Evolutionary conservation across 2,329 filamentous ascomycete genomes (phyloP), one percentile per base, ranked within the genome.

Genomic region (Clarireedia homoeocarpa): DNA sequence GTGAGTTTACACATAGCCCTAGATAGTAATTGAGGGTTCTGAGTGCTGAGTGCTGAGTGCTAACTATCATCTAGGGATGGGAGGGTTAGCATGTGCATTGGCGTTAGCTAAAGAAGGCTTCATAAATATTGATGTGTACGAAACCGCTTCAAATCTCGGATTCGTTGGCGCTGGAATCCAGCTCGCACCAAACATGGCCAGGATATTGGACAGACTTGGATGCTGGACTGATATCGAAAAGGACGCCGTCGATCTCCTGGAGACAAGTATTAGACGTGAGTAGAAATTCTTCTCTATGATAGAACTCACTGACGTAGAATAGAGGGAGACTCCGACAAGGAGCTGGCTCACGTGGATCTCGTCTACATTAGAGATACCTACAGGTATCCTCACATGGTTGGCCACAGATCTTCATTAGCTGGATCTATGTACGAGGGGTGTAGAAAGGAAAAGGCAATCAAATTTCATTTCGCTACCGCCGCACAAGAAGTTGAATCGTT

Each of bases 131-230:
- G 76, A 85, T 54, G 81, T 92, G 51, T 92, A 84, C 69, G 89
- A 92, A 69, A 80, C 78, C 38, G 88, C 88, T 0, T 81, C 84
- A 4, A 80, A 83, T 61, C 77, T 92, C 4, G 88, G 88, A 5
- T 92, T 92, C 64, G 88, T 92, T 1, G 89, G 89, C 24, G 89
- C 89, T 1, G 89, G 89, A 5, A 92, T 94, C 62, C 89, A 95
- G 69, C 77, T 92, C 57, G 87, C 89, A 0, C 89, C 89, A 0
- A 95, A 94, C 62, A 87, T 92, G 79, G 84, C 85, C 3, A 80
- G 87, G 2, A 86, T 94, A 7, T 77, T 94, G 12, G 84, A 89
- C 66, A 75, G 78, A 14, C 73, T 91, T 40, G 88, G 85, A 9
- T 86, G 86, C 57, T 92, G 88, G 88, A 72, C 78, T 17, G 75